phyloP scores from a whole-genome alignment of 441 rosid species.

The Mallotus japonicus region DNA sequence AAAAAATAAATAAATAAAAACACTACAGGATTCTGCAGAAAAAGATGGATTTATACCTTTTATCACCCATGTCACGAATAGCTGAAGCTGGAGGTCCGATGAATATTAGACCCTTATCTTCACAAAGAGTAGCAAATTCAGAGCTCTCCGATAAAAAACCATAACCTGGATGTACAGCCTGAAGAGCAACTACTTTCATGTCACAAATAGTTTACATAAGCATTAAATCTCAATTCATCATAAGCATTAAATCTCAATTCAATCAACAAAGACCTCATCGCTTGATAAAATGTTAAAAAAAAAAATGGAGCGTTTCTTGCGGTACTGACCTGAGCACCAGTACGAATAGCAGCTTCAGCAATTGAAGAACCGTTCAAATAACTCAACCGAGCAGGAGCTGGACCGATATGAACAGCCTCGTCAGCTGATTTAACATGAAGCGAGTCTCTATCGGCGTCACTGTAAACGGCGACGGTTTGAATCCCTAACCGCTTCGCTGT shows the following conservation, averaged over 20 bases:
- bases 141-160: conserved; percentile 91
- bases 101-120: conserved; percentile 72
- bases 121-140: conserved; percentile 80
- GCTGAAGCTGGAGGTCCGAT: conserved; percentile 96
- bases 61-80: conserved; percentile 92
- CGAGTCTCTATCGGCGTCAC: conserved; percentile 74
- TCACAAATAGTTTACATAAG: neutral
- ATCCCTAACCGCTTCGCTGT: conserved; percentile 85
- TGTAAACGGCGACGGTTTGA: conserved; percentile 76
- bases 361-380: conserved; percentile 61
- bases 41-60: conserved; percentile 38
- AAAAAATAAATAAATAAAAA: too few relatives aligned
- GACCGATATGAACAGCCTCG: conserved; percentile 75
- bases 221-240: neutral
- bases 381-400: conserved; percentile 80
- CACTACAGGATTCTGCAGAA: neutral
- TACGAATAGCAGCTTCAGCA: conserved; percentile 75
- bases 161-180: conserved; percentile 96
- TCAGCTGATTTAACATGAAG: conserved; percentile 86
- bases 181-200: neutral
- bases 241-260: neutral
- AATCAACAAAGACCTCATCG: neutral
- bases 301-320: neutral
- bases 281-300: neutral
- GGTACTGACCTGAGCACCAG: conserved; percentile 72